phyloP scores from a whole-genome alignment of 1,139 yeast genomes.

The Diutina scorzettiae region DNA sequence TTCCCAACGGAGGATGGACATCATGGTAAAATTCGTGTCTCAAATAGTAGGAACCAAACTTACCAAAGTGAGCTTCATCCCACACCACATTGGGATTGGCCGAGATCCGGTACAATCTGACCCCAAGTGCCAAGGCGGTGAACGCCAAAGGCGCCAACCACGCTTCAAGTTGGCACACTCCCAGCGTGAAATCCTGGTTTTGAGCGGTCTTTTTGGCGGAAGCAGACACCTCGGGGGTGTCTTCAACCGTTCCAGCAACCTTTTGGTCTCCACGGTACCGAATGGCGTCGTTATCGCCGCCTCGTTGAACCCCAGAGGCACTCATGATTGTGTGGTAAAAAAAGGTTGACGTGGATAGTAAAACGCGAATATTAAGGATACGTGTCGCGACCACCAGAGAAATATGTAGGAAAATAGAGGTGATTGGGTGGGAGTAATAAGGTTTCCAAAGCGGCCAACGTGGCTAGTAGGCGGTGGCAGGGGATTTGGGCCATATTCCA shows the following conservation, averaged over 20 bases:
- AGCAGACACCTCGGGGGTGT: background rate
- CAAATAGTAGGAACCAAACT: slow-evolving; percentile 85
- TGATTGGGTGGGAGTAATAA: too few relatives aligned
- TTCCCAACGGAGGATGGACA: slow-evolving; percentile 97
- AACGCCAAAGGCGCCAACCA: slow-evolving; percentile 25
- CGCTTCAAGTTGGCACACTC: slow-evolving; percentile 21
- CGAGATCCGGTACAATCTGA: slow-evolving; percentile 42
- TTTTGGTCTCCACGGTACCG: slow-evolving; percentile 1
- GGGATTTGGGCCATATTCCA: too few relatives aligned
- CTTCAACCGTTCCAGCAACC: background rate
- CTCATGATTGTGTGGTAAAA: slow-evolving; percentile 4
- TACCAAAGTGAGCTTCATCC: slow-evolving; percentile 78
- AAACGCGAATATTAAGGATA: too few relatives aligned
- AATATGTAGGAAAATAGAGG: too few relatives aligned
- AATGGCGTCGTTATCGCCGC: slow-evolving; percentile 5
- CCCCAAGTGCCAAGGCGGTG: slow-evolving; percentile 26
- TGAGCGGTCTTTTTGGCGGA: slow-evolving; percentile 15
- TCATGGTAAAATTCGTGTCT: slow-evolving; percentile 94
- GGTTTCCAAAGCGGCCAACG: too few relatives aligned
- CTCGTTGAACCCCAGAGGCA: slow-evolving; percentile 4
- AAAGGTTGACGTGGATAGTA: slow-evolving; percentile 5
- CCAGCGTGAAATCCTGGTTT: slow-evolving; percentile 19
- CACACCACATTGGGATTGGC: slow-evolving; percentile 42
- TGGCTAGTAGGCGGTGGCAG: too few relatives aligned
- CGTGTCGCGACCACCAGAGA: too few relatives aligned